phyloP scores from a whole-genome alignment of 192 early-diverging fungal species.

The Entomortierella chlamydospora region DNA sequence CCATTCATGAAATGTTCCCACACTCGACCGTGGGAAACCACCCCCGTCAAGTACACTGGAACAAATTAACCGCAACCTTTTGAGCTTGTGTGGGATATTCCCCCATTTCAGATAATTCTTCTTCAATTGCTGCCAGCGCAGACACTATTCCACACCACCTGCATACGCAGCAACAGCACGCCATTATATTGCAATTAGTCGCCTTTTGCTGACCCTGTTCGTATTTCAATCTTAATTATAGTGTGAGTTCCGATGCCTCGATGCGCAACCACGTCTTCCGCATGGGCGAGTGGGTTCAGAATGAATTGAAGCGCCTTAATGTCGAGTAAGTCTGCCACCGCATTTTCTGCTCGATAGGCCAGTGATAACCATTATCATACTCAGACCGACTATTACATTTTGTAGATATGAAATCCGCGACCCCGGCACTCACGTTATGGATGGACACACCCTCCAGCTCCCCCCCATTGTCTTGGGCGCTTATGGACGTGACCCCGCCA shows the following conservation, averaged over 20 bases:
- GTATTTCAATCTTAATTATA: slow-evolving; percentile 50
- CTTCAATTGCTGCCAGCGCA: no score
- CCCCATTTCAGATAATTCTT: no score
- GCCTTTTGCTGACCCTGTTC: background rate
- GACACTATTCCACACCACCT: background rate
- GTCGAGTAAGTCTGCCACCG: slow-evolving; percentile 48
- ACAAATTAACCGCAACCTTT: background rate
- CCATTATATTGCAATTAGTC: background rate
- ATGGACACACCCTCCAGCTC: slow-evolving; percentile 82
- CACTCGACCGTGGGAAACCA: slow-evolving; percentile 8
- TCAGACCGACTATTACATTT: no score
- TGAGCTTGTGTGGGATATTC: background rate
- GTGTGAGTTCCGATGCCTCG: slow-evolving; percentile 79
- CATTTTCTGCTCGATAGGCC: no score
- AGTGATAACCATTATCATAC: no score
- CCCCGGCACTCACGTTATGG: slow-evolving; percentile 86
- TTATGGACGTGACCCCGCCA: slow-evolving; percentile 89
- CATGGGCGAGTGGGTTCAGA: slow-evolving; percentile 91
- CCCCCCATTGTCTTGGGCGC: slow-evolving; percentile 93
- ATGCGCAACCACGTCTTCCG: slow-evolving; percentile 84
- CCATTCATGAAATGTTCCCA: background rate
- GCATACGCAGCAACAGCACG: background rate
- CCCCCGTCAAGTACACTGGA: background rate
- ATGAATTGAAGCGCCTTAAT: slow-evolving; percentile 80
- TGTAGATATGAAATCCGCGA: slow-evolving; percentile 68